A percentile compares a stretch with the other conserved stretches of the same genome.
Evolutionary conservation across 2,329 filamentous ascomycete genomes (phyloP).

Genomic region (Aquanectria penicillioides): DNA sequence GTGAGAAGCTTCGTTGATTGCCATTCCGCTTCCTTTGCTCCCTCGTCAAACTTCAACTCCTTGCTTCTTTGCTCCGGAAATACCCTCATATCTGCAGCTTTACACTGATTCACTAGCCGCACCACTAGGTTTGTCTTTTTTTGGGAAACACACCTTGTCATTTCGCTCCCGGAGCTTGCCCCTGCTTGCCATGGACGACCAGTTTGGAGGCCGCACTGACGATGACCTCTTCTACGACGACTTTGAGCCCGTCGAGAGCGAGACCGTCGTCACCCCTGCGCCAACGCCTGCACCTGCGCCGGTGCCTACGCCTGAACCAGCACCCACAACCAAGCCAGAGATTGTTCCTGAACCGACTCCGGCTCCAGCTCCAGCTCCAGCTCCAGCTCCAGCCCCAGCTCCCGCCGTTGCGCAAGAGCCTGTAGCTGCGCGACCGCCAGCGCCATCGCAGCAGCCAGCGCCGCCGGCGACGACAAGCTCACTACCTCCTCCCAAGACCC

Average conservation of each 20-base stretch:
- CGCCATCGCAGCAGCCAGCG: constrained; percentile 7
- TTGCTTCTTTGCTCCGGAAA: not conserved
- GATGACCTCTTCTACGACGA: constrained; percentile 72
- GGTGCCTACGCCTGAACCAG: constrained; percentile 14
- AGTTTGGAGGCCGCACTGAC: constrained; percentile 69
- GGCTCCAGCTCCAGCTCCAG: constrained; percentile 14
- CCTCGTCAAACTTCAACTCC: not conserved
- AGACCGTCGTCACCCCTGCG: constrained; percentile 40
- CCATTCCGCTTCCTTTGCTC: constrained; percentile 2
- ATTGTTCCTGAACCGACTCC: constrained; percentile 14
- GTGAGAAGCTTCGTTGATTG: too few species aligned
- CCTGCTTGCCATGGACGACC: constrained; percentile 62
- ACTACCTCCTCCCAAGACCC: constrained; percentile 34
- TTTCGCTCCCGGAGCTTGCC: not conserved
- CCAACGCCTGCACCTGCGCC: constrained; percentile 28
- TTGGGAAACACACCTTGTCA: not conserved
- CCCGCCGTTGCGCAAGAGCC: constrained; percentile 26
- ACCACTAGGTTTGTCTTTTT: not conserved
- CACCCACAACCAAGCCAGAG: too few species aligned
- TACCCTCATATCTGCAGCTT: not conserved
- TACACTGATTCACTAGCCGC: not conserved
- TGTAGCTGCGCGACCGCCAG: constrained; percentile 16
- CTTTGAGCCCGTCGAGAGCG: constrained; percentile 63
- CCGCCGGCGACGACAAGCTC: constrained; percentile 3
- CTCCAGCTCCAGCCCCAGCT: constrained; percentile 18